Conservation (phyloP, 192 early-diverging fungal genomes). For the Linnemannia elongata region DNA sequence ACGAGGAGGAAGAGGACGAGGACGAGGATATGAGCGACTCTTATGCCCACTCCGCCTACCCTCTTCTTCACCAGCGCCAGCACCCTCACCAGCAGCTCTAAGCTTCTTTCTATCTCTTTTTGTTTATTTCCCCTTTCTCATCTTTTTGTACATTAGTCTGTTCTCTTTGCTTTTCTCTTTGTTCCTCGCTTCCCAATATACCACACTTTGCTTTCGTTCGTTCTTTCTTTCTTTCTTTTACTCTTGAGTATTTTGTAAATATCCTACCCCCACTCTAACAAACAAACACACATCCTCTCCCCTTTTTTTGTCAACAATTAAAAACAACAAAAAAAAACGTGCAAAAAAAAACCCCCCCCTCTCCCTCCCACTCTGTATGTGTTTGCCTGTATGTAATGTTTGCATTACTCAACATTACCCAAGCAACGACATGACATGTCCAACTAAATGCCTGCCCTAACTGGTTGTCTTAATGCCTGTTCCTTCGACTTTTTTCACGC, state of each 20-base stretch:
- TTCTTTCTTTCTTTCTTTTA: background rate
- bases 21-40: slow-evolving; percentile 50
- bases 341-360: background rate
- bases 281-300: background rate
- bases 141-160: background rate
- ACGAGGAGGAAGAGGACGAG: slow-evolving; percentile 46
- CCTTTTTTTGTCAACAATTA: slow-evolving; percentile 3
- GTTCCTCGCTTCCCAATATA: background rate
- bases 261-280: background rate
- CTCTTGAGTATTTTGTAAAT: slow-evolving; percentile 17
- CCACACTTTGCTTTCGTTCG: background rate
- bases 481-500: background rate
- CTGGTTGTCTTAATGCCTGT: too few relatives aligned
- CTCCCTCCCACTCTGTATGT: background rate
- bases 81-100: slow-evolving; percentile 18
- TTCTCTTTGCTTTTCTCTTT: background rate
- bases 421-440: background rate
- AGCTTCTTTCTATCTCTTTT: background rate
- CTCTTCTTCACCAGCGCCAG: slow-evolving; percentile 19
- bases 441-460: background rate
- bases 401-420: background rate
- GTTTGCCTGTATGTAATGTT: background rate
- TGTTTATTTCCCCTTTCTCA: background rate
- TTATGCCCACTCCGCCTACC: slow-evolving; percentile 1
- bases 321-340: slow-evolving; percentile 27